Percentiles rank a stretch among this genome's conserved stretches.
Evolutionary conservation across 805 yeast genomes (phyloP).

Genomic region (Vanderwaltozyma polyspora): DNA sequence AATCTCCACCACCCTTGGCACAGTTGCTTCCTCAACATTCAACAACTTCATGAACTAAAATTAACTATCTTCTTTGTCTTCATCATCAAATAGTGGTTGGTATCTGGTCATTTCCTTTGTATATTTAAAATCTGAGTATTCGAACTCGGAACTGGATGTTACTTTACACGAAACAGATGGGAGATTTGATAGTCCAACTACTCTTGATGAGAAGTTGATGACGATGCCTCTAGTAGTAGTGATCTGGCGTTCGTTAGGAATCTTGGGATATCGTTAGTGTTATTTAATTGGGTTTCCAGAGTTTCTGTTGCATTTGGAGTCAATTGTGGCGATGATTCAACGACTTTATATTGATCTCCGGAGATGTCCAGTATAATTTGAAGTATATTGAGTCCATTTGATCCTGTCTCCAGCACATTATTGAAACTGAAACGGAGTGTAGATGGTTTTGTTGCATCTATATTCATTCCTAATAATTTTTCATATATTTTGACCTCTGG

Average conservation of each 20-base stretch:
- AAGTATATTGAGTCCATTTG: too few species aligned
- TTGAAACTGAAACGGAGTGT: slow-evolving; percentile 38
- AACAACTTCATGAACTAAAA: too few species aligned
- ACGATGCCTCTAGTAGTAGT: not conserved
- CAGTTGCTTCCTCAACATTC: too few species aligned
- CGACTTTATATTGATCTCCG: slow-evolving; percentile 30
- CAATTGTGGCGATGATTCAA: slow-evolving; percentile 31
- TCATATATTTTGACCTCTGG: slow-evolving; percentile 47
- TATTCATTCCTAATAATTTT: slow-evolving; percentile 40
- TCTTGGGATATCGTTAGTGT: not conserved
- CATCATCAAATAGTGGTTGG: too few species aligned
- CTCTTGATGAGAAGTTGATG: not conserved
- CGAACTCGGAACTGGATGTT: too few species aligned
- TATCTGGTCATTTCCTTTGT: too few species aligned
- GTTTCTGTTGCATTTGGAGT: not conserved
- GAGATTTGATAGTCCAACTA: too few species aligned
- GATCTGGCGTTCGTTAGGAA: not conserved
- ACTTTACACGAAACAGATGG: too few species aligned
- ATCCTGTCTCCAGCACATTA: slow-evolving; percentile 34
- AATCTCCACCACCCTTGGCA: too few species aligned
- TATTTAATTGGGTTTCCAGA: not conserved
- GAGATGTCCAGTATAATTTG: slow-evolving; percentile 37
- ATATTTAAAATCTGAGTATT: too few species aligned
- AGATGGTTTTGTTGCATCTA: slow-evolving; percentile 40
- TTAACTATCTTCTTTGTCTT: too few species aligned